Evolutionary conservation across 1,284 basidiomycete genomes (phyloP), one percentile per base, ranked within the genome.

Genomic region (Sporisorium scitamineum): DNA sequence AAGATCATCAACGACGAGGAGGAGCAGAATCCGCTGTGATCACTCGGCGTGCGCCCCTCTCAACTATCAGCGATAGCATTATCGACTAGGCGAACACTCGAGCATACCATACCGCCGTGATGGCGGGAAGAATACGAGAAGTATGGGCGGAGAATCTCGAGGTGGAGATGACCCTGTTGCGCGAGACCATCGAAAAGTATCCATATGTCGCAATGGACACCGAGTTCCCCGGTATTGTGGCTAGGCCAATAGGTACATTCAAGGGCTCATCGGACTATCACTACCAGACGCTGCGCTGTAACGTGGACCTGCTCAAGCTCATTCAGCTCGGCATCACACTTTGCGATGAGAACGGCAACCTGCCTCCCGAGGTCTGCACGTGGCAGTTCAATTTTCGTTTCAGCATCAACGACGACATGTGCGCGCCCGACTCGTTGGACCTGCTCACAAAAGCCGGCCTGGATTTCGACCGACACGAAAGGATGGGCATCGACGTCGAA

Each of bases 381-480:
- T 99, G 96, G 96, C 97, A 99, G 87, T 99, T 99, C 88, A 99
- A 99, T 87, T 98, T 99, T 87, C 90, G 90, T 79, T 99, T 99
- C 87, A 94, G 91, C 86, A 87, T 94, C 76, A 90, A 90, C 80
- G 93, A 95, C 66, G 96, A 99, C 87, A 98, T 99, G 94, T 99
- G 93, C 86, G 93, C 95, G 20, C 96, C 95, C 16, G 96, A 99
- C 76, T 96, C 95, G 54, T 92, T 99, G 80, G 95, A 99, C 61
- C 89, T 96, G 26, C 88, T 99, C 54, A 93, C 94, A 85, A 95
- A 95, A 85, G 94, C 95, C 2, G 97, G 96, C 10, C 92, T 99
- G 80, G 95, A 99, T 85, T 96, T 99, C 82, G 92, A 94, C 81
- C 90, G 94, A 62, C 94, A 97, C 82, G 93, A 95, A 78, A 92